These are phyloP conservation scores for Dactylonectria macrodidyma DNA, from an alignment of 2,329 filamentous ascomycete species.

Conservation along the genomic window DNA sequence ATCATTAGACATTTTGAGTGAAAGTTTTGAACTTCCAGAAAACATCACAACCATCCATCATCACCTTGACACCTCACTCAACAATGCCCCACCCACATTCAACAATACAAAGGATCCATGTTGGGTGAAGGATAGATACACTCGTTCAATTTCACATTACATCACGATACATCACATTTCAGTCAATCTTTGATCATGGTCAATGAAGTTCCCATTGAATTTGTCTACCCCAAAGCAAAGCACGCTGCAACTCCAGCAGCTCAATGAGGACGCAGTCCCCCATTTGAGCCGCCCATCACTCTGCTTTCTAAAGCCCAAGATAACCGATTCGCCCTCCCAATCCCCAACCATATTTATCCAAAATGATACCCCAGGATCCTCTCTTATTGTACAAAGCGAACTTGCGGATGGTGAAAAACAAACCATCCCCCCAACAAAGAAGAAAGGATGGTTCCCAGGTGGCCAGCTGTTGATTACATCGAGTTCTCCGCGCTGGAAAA, in stretches of 20 bases:
- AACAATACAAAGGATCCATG: too few relatives aligned
- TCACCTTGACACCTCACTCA: too few relatives aligned
- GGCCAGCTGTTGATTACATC: constrained; percentile 29
- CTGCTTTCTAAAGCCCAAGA: constrained; percentile 21
- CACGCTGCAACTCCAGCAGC: constrained; percentile 16
- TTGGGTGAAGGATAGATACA: too few relatives aligned
- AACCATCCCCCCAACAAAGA: neutral
- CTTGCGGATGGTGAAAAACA: constrained; percentile 4
- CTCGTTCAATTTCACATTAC: neutral
- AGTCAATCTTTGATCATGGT: constrained; percentile 8
- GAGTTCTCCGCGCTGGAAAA: constrained; percentile 23
- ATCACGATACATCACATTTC: neutral
- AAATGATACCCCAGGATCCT: constrained; percentile 26
- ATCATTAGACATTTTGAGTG: neutral
- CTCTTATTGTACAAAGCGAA: constrained; percentile 39
- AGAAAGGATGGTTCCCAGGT: constrained; percentile 13
- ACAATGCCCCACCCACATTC: too few relatives aligned
- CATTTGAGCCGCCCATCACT: constrained; percentile 13
- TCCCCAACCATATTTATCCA: constrained; percentile 16
- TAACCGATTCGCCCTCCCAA: constrained; percentile 28
- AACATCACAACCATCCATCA: too few relatives aligned
- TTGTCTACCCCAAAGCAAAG: constrained; percentile 31
- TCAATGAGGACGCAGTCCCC: constrained; percentile 17
- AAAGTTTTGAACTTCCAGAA: too few relatives aligned
- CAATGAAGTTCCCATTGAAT: constrained; percentile 23